These are phyloP conservation scores for Saprolegnia diclina DNA, from an alignment of 352 stramenopile species.

Conservation along the genomic window DNA sequence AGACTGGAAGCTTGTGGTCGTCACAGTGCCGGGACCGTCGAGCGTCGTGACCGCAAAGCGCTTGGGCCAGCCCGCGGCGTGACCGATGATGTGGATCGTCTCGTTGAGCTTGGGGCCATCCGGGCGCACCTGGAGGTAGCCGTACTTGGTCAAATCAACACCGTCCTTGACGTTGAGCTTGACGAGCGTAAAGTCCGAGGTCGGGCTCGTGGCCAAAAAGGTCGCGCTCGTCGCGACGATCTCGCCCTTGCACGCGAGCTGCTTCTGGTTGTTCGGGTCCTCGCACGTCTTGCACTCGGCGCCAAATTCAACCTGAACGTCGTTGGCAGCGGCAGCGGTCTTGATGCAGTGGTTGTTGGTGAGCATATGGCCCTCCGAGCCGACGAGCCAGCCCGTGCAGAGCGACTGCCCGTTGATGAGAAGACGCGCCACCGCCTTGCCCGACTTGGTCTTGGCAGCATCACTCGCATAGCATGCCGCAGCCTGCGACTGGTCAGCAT, in stretches of 20 bases:
- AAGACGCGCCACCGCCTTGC: slow-evolving; percentile 46
- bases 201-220: slow-evolving; percentile 36
- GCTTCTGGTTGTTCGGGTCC: slow-evolving; percentile 31
- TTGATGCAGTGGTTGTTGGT: slow-evolving; percentile 81
- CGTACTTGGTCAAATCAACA: slow-evolving; percentile 46
- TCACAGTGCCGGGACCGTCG: neutral
- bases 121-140: slow-evolving; percentile 50
- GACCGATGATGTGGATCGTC: slow-evolving; percentile 54
- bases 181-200: slow-evolving; percentile 63
- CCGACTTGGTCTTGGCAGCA: slow-evolving; percentile 29
- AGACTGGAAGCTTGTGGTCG: neutral
- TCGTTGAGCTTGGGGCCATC: slow-evolving; percentile 44
- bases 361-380: slow-evolving; percentile 66
- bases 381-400: slow-evolving; percentile 69
- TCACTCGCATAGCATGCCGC: slow-evolving; percentile 3
- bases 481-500: neutral
- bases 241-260: slow-evolving; percentile 37
- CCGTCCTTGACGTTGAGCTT: slow-evolving; percentile 36
- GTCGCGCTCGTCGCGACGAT: slow-evolving; percentile 33
- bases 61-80: slow-evolving; percentile 28
- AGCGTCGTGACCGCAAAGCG: neutral
- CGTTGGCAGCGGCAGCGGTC: slow-evolving; percentile 38
- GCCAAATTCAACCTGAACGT: slow-evolving; percentile 65
- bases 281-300: slow-evolving; percentile 41
- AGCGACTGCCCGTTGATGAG: slow-evolving; percentile 53